Percentiles rank a stretch among this genome's conserved stretches.
Conservation (phyloP, 805 yeast genomes). For the Kuraishia piskuri region DNA sequence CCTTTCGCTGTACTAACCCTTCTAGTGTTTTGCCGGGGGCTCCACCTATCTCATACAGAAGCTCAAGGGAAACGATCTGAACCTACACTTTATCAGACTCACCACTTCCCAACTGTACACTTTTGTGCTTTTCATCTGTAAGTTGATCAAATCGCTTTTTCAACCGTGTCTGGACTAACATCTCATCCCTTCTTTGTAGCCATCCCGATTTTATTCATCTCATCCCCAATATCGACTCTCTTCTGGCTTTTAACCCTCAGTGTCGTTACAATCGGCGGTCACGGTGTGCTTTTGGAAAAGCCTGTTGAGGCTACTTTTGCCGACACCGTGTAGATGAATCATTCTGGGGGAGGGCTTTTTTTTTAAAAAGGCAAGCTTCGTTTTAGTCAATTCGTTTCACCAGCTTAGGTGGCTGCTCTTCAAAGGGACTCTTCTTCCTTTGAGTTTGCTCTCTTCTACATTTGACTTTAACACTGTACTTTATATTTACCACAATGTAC, state of each 20-base stretch:
- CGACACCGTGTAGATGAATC: conserved; percentile 37
- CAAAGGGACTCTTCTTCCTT: background rate
- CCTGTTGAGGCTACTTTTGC: conserved; percentile 93
- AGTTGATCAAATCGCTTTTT: conserved; percentile 23
- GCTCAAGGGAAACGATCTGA: conserved; percentile 23
- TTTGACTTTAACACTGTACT: background rate
- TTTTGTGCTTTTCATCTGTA: conserved; percentile 57
- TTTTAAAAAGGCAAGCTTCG: no score
- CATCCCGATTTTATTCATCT: conserved; percentile 37
- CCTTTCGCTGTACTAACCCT: conserved; percentile 9
- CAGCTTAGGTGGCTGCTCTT: background rate
- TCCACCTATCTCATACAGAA: conserved; percentile 34
- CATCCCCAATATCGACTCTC: conserved; percentile 82
- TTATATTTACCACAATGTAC: background rate
- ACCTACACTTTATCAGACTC: conserved; percentile 43
- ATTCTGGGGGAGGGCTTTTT: no score
- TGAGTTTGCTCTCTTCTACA: background rate
- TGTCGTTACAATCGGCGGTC: conserved; percentile 67
- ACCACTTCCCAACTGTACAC: conserved; percentile 80
- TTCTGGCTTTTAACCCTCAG: conserved; percentile 91
- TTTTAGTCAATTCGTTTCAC: no score
- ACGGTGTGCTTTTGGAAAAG: conserved; percentile 88
- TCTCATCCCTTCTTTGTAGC: conserved; percentile 5
- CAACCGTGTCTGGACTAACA: background rate
- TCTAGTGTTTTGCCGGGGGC: conserved; percentile 22